phyloP scores from a whole-genome alignment of 1,284 basidiomycete species.

The Boletellus sp. region DNA sequence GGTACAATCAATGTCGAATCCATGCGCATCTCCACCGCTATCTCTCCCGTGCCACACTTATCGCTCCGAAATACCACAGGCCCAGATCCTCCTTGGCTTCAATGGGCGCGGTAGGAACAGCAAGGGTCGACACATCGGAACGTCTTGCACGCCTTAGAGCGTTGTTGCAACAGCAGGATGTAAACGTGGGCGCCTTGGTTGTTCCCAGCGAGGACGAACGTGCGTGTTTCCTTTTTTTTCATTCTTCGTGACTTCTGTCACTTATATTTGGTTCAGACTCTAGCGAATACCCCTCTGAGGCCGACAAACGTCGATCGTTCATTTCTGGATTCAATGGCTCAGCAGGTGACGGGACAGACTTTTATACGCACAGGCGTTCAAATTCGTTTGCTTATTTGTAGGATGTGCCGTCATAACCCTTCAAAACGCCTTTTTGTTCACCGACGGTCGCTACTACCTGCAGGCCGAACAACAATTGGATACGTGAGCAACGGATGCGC shows the following conservation, averaged over 20 bases:
- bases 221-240: slow-evolving; percentile 39
- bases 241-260: neutral
- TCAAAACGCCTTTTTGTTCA: slow-evolving; percentile 76
- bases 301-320: slow-evolving; percentile 81
- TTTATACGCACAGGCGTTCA: neutral
- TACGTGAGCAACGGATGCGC: slow-evolving; percentile 40
- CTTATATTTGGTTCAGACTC: slow-evolving; percentile 55
- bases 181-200: slow-evolving; percentile 66
- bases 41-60: slow-evolving; percentile 16
- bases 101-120: slow-evolving; percentile 37
- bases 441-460: slow-evolving; percentile 92
- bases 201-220: slow-evolving; percentile 89
- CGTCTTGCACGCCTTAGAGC: slow-evolving; percentile 59
- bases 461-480: slow-evolving; percentile 92
- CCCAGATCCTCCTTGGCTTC: slow-evolving; percentile 14
- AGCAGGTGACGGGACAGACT: slow-evolving; percentile 55
- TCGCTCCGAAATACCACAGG: neutral
- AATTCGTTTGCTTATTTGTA: slow-evolving; percentile 27
- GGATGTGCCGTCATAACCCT: slow-evolving; percentile 80
- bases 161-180: slow-evolving; percentile 59
- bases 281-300: slow-evolving; percentile 85
- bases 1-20: slow-evolving; percentile 18
- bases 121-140: slow-evolving; percentile 59
- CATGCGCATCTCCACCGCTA: slow-evolving; percentile 20
- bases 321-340: slow-evolving; percentile 94